Conservation (phyloP, 2,329 filamentous ascomycete genomes). For the Botrytis hyacinthi region DNA sequence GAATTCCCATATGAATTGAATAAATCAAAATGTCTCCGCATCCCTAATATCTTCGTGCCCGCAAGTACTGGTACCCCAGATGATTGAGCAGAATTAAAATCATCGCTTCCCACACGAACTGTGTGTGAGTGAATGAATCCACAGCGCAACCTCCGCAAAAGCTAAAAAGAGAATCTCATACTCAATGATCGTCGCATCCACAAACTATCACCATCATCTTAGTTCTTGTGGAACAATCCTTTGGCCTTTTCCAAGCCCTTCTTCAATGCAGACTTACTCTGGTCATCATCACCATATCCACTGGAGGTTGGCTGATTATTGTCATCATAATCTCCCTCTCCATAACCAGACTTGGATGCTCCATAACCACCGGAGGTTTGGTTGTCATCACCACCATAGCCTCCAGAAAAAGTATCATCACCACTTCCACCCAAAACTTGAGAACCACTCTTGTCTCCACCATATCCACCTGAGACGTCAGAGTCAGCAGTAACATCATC, state of each 20-base stretch:
- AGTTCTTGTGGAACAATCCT: neutral
- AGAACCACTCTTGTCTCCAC: neutral
- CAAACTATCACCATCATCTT: neutral
- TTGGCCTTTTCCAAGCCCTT: slow-evolving; percentile 12
- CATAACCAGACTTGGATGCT: neutral
- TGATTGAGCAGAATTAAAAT: neutral
- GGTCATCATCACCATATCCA: neutral
- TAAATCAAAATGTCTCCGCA: neutral
- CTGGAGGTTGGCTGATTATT: neutral
- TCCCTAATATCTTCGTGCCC: neutral
- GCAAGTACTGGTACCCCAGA: neutral
- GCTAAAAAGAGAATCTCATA: neutral
- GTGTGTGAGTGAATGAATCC: neutral
- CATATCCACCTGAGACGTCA: neutral
- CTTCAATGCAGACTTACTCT: slow-evolving; percentile 4
- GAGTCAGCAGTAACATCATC: neutral
- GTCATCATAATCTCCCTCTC: neutral
- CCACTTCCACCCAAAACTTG: neutral
- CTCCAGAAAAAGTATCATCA: neutral
- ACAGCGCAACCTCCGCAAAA: neutral
- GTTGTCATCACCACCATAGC: neutral
- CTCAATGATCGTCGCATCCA: neutral
- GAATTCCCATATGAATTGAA: neutral
- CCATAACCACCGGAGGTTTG: neutral
- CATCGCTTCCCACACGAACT: neutral